These are phyloP conservation scores for Pseudohalonectria lignicola DNA, from an alignment of 2,329 filamentous ascomycete species.

Conservation along the genomic window DNA sequence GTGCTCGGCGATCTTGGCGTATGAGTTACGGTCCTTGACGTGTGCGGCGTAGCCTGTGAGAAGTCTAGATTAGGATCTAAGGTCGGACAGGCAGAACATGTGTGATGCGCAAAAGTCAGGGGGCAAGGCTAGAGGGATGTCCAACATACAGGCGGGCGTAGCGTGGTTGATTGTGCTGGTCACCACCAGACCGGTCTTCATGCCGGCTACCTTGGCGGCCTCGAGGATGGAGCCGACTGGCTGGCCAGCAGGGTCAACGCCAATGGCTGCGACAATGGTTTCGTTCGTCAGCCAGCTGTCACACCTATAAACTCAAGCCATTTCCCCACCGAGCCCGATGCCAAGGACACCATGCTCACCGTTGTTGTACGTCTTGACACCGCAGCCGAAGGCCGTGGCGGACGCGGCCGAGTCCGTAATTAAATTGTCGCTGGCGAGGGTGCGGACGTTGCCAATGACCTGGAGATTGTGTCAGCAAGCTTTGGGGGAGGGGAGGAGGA, in stretches of 20 bases:
- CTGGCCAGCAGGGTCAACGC: constrained; percentile 17
- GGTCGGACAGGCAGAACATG: not conserved
- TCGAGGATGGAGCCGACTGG: constrained; percentile 26
- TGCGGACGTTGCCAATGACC: constrained; percentile 18
- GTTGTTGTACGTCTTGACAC: constrained; percentile 25
- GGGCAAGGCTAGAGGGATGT: not conserved
- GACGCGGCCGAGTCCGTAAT: constrained; percentile 28
- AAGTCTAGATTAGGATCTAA: too few relatives aligned
- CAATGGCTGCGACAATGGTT: constrained; percentile 12
- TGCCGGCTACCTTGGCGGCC: constrained; percentile 24
- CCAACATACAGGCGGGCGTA: constrained; percentile 15
- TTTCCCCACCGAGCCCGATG: too few relatives aligned
- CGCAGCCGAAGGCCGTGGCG: constrained; percentile 25
- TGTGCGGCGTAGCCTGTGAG: constrained; percentile 19
- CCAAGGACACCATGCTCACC: constrained; percentile 6
- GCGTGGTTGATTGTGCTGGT: constrained; percentile 26
- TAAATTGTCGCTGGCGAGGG: constrained; percentile 18
- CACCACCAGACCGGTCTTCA: constrained; percentile 28
- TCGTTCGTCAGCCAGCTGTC: not conserved
- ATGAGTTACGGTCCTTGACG: constrained; percentile 18
- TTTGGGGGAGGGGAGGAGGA: too few relatives aligned
- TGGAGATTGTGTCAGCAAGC: constrained; percentile 2
- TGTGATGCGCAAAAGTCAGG: too few relatives aligned
- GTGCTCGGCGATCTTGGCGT: constrained; percentile 24
- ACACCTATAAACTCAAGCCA: too few relatives aligned